phyloP scores from a whole-genome alignment of 805 yeast species.

The Scheffersomyces lignosus region DNA sequence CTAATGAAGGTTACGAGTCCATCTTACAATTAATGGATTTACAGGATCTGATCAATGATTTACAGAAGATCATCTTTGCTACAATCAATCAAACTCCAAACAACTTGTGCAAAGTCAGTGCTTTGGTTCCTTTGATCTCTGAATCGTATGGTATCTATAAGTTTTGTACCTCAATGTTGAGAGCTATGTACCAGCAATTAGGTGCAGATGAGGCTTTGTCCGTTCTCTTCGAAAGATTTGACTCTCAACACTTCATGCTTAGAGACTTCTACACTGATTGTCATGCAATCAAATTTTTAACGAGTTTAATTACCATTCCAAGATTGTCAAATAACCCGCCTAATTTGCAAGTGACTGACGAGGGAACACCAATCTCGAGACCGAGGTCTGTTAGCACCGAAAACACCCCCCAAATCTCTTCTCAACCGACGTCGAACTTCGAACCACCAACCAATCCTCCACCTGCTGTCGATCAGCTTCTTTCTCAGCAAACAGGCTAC shows the following conservation, averaged over 20 bases:
- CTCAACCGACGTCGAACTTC: constrained; percentile 39
- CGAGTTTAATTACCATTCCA: constrained; percentile 80
- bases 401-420: constrained; percentile 41
- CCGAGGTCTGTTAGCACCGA: constrained; percentile 25
- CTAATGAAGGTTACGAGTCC: constrained; percentile 93
- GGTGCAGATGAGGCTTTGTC: constrained; percentile 74
- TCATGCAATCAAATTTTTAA: constrained; percentile 75
- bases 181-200: constrained; percentile 78
- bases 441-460: constrained; percentile 38
- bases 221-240: constrained; percentile 71
- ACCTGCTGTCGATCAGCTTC: constrained; percentile 35
- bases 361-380: constrained; percentile 34
- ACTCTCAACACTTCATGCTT: constrained; percentile 67
- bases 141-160: constrained; percentile 93
- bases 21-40: constrained; percentile 80
- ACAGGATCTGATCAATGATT: constrained; percentile 80
- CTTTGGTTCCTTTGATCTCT: constrained; percentile 84
- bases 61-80: constrained; percentile 74
- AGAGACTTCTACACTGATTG: constrained; percentile 89
- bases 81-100: constrained; percentile 59
- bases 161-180: constrained; percentile 83
- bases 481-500: constrained; percentile 57
- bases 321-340: constrained; percentile 62
- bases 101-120: constrained; percentile 77
- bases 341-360: constrained; percentile 49